These are phyloP conservation scores for Leccinum subgranulosum DNA, from an alignment of 768 basidiomycete genomes.

Conservation along the genomic window DNA sequence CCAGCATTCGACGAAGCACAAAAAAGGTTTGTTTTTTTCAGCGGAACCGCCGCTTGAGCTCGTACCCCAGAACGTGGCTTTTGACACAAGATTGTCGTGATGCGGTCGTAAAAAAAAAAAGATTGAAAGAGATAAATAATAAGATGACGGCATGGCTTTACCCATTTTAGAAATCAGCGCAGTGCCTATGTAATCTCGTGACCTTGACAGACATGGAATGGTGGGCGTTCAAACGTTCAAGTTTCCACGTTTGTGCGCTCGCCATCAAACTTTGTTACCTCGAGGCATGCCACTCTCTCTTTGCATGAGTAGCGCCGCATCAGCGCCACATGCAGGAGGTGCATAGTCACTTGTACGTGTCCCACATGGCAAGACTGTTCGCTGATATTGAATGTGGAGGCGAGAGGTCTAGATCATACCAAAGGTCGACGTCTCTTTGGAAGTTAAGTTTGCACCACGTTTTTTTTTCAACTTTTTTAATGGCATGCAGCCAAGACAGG, in stretches of 20 bases:
- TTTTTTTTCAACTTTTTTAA: not conserved
- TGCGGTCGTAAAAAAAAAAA: not conserved
- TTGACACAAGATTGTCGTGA: constrained; percentile 6
- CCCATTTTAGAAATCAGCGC: constrained; percentile 4
- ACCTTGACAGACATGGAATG: constrained; percentile 7
- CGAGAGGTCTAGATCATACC: not conserved
- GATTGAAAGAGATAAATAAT: not conserved
- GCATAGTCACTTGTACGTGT: not conserved
- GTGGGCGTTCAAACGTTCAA: not conserved
- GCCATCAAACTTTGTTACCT: constrained; percentile 30
- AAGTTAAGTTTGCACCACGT: not conserved
- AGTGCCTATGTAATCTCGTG: constrained; percentile 8
- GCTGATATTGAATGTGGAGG: constrained; percentile 16
- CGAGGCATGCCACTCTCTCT: constrained; percentile 20
- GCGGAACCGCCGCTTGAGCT: constrained; percentile 22
- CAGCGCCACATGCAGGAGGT: constrained; percentile 18
- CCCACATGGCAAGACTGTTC: constrained; percentile 7
- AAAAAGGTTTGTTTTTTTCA: not conserved
- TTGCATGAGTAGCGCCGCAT: constrained; percentile 8
- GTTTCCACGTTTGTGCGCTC: constrained; percentile 1
- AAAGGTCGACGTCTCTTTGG: not conserved
- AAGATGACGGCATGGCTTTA: constrained; percentile 5
- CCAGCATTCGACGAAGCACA: not conserved
- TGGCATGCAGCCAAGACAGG: not conserved
- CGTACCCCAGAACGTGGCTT: constrained; percentile 30